Conservation (phyloP, 495 filamentous ascomycete genomes). For the Podospora fimiseda region DNA sequence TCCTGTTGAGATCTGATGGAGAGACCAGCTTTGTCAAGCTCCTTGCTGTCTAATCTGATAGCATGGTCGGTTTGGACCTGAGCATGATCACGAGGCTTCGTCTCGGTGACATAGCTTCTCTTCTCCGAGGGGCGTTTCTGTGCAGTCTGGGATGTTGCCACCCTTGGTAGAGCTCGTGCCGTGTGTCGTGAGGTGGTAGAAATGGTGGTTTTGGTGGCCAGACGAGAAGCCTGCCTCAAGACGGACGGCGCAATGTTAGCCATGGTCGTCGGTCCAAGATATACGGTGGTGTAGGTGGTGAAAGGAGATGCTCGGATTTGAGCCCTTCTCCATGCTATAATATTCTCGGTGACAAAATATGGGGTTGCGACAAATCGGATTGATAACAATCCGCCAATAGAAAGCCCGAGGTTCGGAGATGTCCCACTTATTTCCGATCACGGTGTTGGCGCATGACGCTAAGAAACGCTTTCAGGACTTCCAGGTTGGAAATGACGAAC, state of each 20-base stretch:
- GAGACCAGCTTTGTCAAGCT: conserved; percentile 67
- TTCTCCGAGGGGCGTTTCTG: conserved; percentile 17
- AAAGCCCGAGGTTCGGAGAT: background rate
- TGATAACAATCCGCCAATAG: conserved; percentile 6
- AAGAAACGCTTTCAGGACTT: background rate
- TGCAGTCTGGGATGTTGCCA: conserved; percentile 27
- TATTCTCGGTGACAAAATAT: conserved; percentile 8
- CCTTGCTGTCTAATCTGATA: conserved; percentile 76
- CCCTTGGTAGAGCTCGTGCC: conserved; percentile 37
- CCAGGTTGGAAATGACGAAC: conserved; percentile 2
- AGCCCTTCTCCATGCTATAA: conserved; percentile 1
- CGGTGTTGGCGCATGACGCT: conserved; percentile 12
- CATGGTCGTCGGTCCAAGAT: no score
- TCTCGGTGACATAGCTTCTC: conserved; percentile 77
- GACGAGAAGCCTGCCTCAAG: conserved; percentile 71
- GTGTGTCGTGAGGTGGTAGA: conserved; percentile 42
- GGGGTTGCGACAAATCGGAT: conserved; percentile 4
- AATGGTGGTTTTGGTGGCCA: conserved; percentile 51
- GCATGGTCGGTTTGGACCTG: conserved; percentile 77
- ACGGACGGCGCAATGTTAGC: conserved; percentile 62
- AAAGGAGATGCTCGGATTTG: conserved; percentile 15
- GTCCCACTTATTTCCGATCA: conserved; percentile 5
- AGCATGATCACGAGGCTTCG: conserved; percentile 63
- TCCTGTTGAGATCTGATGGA: conserved; percentile 51
- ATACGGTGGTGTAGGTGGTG: background rate